Base-by-base conservation (phyloP, 1,284 basidiomycete species). In the Mycosarcoma mackinlayi region DNA sequence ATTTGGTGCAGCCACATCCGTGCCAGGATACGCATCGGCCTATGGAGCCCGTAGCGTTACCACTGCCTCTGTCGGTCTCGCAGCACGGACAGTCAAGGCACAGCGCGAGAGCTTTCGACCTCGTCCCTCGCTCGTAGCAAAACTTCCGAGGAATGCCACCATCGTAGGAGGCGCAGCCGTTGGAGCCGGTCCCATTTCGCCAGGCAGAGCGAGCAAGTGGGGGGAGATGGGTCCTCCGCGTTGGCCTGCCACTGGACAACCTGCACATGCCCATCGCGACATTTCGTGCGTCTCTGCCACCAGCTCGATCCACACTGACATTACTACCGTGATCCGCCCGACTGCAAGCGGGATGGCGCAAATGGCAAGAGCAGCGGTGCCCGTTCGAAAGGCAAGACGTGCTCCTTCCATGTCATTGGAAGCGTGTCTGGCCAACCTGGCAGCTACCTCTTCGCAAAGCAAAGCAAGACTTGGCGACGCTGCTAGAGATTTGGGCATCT, bases 121-220 rank as follows among this genome's bases (percentile, higher is more conserved):
- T 10, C 57, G 68, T 8, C 68, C 68, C 1, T 71, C 68, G 25
- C 52, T 70, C 6, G 67, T 70, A 14, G 67, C 67, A 18, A 70
- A 70, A 30, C 56, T 70, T 7, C 38, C 51, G 8, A 48, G 49
- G 37, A 64, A 46, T 21, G 50, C 55, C 14, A 57, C 42, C 4
- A 50, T 70, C 0, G 61, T 70, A 6, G 67, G 67, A 16, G 52
- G 60, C 14, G 24, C 41, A 1, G 19, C 46, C 5, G 23, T 35
- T 4, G 35, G 51, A 5, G 34, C 28, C 0, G 52, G 38, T 6
- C 35, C 7, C 14, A 58, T 63, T 24, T 71, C 68, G 7, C 69
- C 69, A 6, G 69, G 69, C 18, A 41, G 69, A 34, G 63, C 63
- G 9, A 72, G 69, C 42, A 72, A 72, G 53, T 72, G 69, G 69